Evolutionary conservation across 306 rosid genomes (phyloP).

Genomic region (Castanospermum australe): DNA sequence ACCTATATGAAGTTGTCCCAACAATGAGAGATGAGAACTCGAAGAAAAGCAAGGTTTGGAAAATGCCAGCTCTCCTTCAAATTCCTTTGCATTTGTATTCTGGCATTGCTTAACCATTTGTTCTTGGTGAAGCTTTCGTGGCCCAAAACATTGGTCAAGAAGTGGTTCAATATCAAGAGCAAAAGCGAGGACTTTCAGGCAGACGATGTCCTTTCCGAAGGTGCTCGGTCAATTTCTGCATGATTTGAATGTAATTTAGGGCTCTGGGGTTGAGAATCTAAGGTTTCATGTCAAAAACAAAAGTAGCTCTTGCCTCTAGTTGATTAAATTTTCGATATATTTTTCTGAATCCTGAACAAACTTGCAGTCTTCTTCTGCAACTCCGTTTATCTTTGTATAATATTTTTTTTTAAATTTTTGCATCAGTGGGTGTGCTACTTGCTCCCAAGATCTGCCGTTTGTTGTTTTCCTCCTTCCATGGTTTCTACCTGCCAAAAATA

Average conservation of each 20-base stretch:
- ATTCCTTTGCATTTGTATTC: slow-evolving; percentile 26
- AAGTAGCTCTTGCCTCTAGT: slow-evolving; percentile 6
- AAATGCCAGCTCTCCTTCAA: slow-evolving; percentile 27
- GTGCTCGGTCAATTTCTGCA: slow-evolving; percentile 45
- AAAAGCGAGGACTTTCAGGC: slow-evolving; percentile 89
- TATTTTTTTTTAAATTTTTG: slow-evolving; percentile 12
- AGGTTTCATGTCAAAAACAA: not conserved
- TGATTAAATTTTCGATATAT: not conserved
- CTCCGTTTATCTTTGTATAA: slow-evolving; percentile 22
- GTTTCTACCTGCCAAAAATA: not conserved
- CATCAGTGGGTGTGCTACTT: slow-evolving; percentile 27
- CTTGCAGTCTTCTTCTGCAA: slow-evolving; percentile 30
- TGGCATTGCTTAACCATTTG: slow-evolving; percentile 32
- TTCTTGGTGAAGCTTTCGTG: slow-evolving; percentile 82
- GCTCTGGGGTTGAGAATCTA: slow-evolving; percentile 33
- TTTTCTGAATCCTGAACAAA: slow-evolving; percentile 18
- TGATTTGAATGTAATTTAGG: slow-evolving; percentile 34
- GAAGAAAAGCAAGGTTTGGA: slow-evolving; percentile 96
- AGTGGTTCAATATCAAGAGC: slow-evolving; percentile 95
- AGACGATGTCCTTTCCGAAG: slow-evolving; percentile 70
- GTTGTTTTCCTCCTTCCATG: slow-evolving; percentile 44
- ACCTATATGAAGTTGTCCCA: slow-evolving; percentile 73
- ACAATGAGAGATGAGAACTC: slow-evolving; percentile 98
- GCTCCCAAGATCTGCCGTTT: slow-evolving; percentile 57
- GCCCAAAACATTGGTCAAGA: slow-evolving; percentile 94